Evolutionary conservation across 1,284 basidiomycete species (phyloP).

Genomic region (Rhizopogon parksii): DNA sequence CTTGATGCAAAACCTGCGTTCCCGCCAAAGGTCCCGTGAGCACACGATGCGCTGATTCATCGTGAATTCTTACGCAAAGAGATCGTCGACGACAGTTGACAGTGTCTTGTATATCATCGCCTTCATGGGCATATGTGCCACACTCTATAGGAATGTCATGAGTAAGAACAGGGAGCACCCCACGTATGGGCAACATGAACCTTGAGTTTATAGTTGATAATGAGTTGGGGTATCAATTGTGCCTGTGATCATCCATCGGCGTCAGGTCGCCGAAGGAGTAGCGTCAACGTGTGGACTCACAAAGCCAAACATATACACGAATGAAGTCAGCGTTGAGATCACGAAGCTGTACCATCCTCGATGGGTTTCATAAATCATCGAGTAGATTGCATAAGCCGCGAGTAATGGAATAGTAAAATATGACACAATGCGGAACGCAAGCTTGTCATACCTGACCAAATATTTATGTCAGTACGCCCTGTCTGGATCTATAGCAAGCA

Average conservation of each 20-base stretch:
- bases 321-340: conserved; percentile 81
- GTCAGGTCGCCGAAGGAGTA: conserved; percentile 12
- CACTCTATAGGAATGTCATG: conserved; percentile 46
- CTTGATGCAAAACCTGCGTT: conserved; percentile 80
- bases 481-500: conserved; percentile 18
- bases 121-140: conserved; percentile 93
- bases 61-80: conserved; percentile 66
- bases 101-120: conserved; percentile 95
- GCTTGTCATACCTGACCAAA: conserved; percentile 62
- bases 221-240: conserved; percentile 86
- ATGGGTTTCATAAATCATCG: conserved; percentile 83
- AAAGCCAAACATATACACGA: conserved; percentile 96
- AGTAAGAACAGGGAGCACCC: conserved; percentile 13
- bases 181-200: conserved; percentile 32
- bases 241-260: conserved; percentile 41
- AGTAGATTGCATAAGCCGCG: conserved; percentile 84
- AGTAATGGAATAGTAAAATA: conserved; percentile 83
- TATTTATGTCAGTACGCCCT: conserved; percentile 11
- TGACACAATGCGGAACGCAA: conserved; percentile 88
- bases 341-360: conserved; percentile 94
- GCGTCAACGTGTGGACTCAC: conserved; percentile 42
- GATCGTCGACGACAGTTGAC: conserved; percentile 87
- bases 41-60: conserved; percentile 11
- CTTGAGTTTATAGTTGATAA: conserved; percentile 97
- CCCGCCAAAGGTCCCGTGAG: conserved; percentile 13